Base-by-base conservation (phyloP, 305 asterid genomes). In the Coffea humblotiana region DNA sequence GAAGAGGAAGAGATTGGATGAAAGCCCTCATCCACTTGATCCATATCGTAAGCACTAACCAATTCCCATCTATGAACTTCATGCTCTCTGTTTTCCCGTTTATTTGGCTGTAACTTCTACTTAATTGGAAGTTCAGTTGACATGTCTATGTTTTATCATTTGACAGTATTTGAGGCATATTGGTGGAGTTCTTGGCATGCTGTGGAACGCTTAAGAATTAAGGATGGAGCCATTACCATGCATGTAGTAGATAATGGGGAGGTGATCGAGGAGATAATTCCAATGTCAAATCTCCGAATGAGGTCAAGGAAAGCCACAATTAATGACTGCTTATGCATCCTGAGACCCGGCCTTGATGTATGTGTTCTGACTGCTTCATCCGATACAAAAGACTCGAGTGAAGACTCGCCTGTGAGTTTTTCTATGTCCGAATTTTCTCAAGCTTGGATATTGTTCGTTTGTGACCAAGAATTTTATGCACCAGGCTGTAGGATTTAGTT, bases 161-260 rank as follows among this genome's bases (percentile, higher is more conserved):
- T 85, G 76, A 70, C 86, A 96, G 99, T 97, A 83, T 96, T 96
- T 78, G 99, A 96, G 92, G 91, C 92, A 16, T 94, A 86, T 71
- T 84, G 91, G 89, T 63, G 80, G 49, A 93, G 85, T 60, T 89
- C 97, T 19, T 96, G 98, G 99, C 75, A 84, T 51, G 86, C 95
- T 8, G 97, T 94, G 80, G 95, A 95, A 87, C 87, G 88, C 76
- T 70, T 96, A 82, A 82, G 86, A 69, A 65, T 96, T 71, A 79
- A 80, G 6, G 81, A 83, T n/a, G 98, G 97, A 54, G 75, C 80
- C 54, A 78, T 92, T 69, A 80, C 82, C 3, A 80, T 91, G 63
- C 84, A 79, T 71, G 67, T 95, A 52, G 77, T 83, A n/a, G 84
- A 87, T 37, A 79, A 88, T 25, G 94, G 90, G 43, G 84, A 72